phyloP scores from a whole-genome alignment of 805 yeast species.

The Yamadazyma laniorum region DNA sequence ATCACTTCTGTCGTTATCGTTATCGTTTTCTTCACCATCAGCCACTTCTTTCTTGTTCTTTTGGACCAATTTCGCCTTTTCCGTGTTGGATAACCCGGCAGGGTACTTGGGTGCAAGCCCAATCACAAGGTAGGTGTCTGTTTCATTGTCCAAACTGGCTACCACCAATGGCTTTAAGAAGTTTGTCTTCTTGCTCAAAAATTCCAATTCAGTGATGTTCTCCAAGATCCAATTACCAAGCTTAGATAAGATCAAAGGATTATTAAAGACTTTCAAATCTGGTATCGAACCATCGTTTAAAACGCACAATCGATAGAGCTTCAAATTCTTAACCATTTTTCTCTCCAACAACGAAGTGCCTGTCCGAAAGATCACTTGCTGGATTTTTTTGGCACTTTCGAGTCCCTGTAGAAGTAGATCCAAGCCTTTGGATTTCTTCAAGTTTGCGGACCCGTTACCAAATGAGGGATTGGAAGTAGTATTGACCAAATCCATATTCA shows the following conservation, averaged over 20 bases:
- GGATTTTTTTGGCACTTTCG: constrained; percentile 79
- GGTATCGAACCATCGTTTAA: constrained; percentile 77
- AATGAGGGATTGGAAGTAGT: constrained; percentile 8
- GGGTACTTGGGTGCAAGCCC: constrained; percentile 87
- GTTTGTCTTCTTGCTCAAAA: constrained; percentile 39
- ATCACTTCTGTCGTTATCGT: too few relatives aligned
- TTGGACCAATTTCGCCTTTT: constrained; percentile 32
- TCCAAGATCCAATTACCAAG: constrained; percentile 91
- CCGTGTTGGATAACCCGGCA: constrained; percentile 35
- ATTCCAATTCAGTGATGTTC: constrained; percentile 77
- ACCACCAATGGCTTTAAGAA: constrained; percentile 74
- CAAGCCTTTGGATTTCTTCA: constrained; percentile 41
- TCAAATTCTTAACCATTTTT: constrained; percentile 70
- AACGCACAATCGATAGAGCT: constrained; percentile 82
- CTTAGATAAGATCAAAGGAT: constrained; percentile 81
- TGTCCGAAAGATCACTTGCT: constrained; percentile 78
- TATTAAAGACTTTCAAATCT: constrained; percentile 70
- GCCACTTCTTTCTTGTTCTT: constrained; percentile 3
- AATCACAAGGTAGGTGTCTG: constrained; percentile 80
- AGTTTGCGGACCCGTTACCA: constrained; percentile 11
- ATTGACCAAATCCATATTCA: constrained; percentile 28
- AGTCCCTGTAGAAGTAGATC: constrained; percentile 66
- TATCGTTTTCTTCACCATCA: constrained; percentile 22
- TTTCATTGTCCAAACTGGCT: constrained; percentile 71
- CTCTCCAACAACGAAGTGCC: constrained; percentile 90